Conservation (phyloP, 129 eudicot genomes). For the Heracleum sosnowskyi region DNA sequence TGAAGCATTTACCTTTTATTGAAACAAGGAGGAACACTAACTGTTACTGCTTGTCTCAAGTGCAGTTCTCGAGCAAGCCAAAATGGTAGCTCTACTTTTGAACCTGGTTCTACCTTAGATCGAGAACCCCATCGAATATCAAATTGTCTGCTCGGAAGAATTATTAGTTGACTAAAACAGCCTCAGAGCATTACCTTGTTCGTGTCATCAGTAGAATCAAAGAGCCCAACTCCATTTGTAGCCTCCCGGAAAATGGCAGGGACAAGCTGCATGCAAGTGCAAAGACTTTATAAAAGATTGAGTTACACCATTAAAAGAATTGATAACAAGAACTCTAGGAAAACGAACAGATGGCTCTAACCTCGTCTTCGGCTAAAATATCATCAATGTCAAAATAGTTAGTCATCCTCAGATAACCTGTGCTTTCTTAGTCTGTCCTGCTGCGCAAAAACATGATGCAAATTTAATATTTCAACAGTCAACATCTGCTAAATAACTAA, state of each 20-base stretch:
- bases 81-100: slow-evolving; percentile 75
- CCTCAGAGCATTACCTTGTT: slow-evolving; percentile 44
- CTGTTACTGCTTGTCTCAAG: slow-evolving; percentile 47
- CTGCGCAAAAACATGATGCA: not conserved
- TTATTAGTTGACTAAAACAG: not conserved
- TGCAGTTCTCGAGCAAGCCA: slow-evolving; percentile 87
- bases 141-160: not conserved
- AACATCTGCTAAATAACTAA: not conserved
- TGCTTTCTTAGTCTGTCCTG: slow-evolving; percentile 1
- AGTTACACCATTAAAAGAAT: not conserved
- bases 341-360: slow-evolving; percentile 9
- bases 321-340: not conserved
- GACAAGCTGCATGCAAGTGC: slow-evolving; percentile 36
- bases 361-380: slow-evolving; percentile 85
- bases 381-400: slow-evolving; percentile 69
- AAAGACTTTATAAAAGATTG: not conserved
- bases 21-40: slow-evolving; percentile 63
- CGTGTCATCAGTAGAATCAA: slow-evolving; percentile 65
- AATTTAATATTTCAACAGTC: not conserved
- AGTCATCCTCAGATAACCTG: slow-evolving; percentile 34
- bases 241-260: slow-evolving; percentile 69
- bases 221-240: slow-evolving; percentile 67
- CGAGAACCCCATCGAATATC: slow-evolving; percentile 8
- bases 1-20: slow-evolving; percentile 49
- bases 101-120: slow-evolving; percentile 70